Conservation (phyloP, 352 stramenopile species). For the Globisporangium splendens region DNA sequence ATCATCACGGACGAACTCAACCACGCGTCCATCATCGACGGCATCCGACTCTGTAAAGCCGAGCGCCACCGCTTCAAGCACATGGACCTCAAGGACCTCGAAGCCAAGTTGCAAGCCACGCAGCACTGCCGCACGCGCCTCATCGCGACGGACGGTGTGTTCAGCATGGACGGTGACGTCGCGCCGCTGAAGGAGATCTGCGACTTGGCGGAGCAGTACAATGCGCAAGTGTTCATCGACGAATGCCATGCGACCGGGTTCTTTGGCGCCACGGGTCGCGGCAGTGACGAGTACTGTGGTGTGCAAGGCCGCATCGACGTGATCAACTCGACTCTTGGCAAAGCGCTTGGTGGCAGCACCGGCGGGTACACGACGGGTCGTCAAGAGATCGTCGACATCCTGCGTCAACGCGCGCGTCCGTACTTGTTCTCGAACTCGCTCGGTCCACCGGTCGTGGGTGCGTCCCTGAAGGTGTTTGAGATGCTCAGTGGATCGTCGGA, state of each 20-base stretch:
- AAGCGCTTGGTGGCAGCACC: constrained; percentile 91
- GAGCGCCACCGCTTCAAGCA: constrained; percentile 92
- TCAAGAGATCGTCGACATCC: constrained; percentile 89
- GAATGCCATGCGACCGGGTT: constrained; percentile 94
- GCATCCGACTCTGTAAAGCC: constrained; percentile 92
- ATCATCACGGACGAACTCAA: constrained; percentile 94
- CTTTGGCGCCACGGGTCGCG: constrained; percentile 89
- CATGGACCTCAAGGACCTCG: constrained; percentile 90
- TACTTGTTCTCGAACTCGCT: constrained; percentile 95
- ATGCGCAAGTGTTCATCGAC: constrained; percentile 92
- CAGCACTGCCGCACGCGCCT: constrained; percentile 89
- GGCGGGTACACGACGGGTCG: constrained; percentile 91
- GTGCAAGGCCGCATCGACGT: constrained; percentile 89
- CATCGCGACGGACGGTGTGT: constrained; percentile 94
- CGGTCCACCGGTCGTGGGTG: constrained; percentile 90
- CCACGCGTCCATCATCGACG: constrained; percentile 94
- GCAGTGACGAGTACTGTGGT: constrained; percentile 91
- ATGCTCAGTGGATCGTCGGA: constrained; percentile 87
- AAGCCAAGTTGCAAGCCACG: constrained; percentile 85
- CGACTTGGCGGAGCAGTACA: constrained; percentile 89
- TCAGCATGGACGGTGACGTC: constrained; percentile 94
- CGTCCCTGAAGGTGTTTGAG: constrained; percentile 92
- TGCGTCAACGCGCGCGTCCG: constrained; percentile 88
- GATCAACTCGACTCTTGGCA: constrained; percentile 94
- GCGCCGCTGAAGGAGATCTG: constrained; percentile 89